Percentiles rank a stretch among this genome's conserved stretches.
Evolutionary conservation across 2,329 filamentous ascomycete species (phyloP).

Genomic region (Lomentospora prolificans): DNA sequence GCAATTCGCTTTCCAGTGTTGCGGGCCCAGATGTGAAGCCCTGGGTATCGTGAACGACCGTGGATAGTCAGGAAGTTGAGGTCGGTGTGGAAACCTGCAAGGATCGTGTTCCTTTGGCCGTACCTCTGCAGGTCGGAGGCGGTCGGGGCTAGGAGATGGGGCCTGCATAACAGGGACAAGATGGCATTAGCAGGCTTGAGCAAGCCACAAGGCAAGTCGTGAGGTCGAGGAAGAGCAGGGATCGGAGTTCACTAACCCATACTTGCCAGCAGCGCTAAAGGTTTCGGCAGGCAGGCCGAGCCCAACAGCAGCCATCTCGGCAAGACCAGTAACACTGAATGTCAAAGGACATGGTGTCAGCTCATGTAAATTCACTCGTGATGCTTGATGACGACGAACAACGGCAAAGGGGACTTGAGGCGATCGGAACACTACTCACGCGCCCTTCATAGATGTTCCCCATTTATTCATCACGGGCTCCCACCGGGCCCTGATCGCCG

Average conservation of each 20-base stretch:
- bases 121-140: conserved; percentile 47
- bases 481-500: conserved; percentile 41
- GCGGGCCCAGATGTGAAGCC: conserved; percentile 53
- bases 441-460: conserved; percentile 50
- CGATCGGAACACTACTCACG: conserved; percentile 28
- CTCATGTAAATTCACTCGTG: too few species aligned
- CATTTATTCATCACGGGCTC: conserved; percentile 44
- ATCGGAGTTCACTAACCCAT: conserved; percentile 32
- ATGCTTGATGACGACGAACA: neutral
- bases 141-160: conserved; percentile 51
- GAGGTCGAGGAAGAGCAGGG: conserved; percentile 6
- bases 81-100: conserved; percentile 55
- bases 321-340: conserved; percentile 40
- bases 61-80: conserved; percentile 58
- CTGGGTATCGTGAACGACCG: conserved; percentile 51
- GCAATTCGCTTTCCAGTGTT: conserved; percentile 50
- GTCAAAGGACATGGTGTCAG: too few species aligned
- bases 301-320: conserved; percentile 49
- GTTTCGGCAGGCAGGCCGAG: conserved; percentile 41
- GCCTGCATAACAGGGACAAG: conserved; percentile 23
- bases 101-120: conserved; percentile 44
- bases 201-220: neutral
- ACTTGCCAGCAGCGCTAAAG: conserved; percentile 44
- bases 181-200: neutral
- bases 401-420: neutral